phyloP scores from a whole-genome alignment of 2,329 filamentous ascomycete genomes.

The Drechslerella stenobrocha region DNA sequence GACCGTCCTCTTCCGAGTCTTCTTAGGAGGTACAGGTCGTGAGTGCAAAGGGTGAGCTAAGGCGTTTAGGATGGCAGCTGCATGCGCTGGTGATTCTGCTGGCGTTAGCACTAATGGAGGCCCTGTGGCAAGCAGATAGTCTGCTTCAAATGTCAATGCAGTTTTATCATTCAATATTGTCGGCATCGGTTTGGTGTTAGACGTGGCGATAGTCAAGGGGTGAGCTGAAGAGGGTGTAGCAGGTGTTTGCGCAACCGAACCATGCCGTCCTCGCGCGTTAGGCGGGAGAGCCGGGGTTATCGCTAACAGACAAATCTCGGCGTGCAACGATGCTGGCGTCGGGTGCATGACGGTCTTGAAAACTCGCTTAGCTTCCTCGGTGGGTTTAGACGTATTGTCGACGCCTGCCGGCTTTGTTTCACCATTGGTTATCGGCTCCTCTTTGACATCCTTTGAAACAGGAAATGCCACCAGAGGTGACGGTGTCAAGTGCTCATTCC shows the following conservation, averaged over 20 bases:
- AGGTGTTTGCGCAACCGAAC: constrained; percentile 65
- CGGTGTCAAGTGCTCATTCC: constrained; percentile 85
- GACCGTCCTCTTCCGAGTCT: constrained; percentile 87
- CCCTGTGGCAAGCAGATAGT: constrained; percentile 72
- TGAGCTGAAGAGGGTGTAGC: constrained; percentile 47
- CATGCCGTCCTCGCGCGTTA: constrained; percentile 59
- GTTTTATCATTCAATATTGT: constrained; percentile 75
- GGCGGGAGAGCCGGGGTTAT: constrained; percentile 65
- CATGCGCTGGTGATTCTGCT: constrained; percentile 69
- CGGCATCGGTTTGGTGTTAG: constrained; percentile 69
- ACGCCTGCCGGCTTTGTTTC: constrained; percentile 49
- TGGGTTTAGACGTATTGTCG: constrained; percentile 49
- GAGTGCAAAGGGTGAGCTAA: constrained; percentile 77
- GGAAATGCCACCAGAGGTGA: constrained; percentile 81
- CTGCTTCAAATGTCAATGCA: constrained; percentile 73
- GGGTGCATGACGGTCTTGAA: constrained; percentile 82
- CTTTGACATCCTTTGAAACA: constrained; percentile 55
- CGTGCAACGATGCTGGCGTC: constrained; percentile 73
- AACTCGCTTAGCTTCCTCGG: constrained; percentile 69
- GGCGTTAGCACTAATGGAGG: constrained; percentile 77
- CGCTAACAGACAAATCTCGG: constrained; percentile 75
- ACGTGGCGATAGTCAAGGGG: constrained; percentile 60
- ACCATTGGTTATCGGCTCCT: constrained; percentile 45
- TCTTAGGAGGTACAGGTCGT: constrained; percentile 76
- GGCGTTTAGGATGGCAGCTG: constrained; percentile 70